Conservation (phyloP, 2,329 filamentous ascomycete genomes). For the Penicillium sp. region DNA sequence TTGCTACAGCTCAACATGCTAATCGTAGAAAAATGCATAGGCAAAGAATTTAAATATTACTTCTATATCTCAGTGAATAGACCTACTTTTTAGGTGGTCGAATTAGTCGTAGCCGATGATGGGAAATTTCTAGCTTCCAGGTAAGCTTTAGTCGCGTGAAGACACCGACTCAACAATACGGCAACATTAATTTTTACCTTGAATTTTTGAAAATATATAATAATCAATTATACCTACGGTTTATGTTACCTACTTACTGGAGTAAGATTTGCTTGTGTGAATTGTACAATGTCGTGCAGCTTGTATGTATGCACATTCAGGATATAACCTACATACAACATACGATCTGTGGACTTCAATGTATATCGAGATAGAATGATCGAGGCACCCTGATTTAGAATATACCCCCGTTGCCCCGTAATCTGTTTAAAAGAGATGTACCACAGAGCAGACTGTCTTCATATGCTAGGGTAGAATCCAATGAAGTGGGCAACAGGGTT, state of each 20-base stretch:
- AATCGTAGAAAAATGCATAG: too few relatives aligned
- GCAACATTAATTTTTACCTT: background rate
- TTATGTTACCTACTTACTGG: background rate
- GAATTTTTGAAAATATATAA: background rate
- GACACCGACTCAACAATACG: background rate
- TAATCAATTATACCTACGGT: too few relatives aligned
- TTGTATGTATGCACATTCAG: background rate
- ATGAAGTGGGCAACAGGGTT: background rate
- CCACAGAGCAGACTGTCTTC: background rate
- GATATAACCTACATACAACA: background rate
- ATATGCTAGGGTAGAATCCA: background rate
- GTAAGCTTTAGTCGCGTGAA: background rate
- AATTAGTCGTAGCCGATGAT: background rate
- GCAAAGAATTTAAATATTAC: background rate
- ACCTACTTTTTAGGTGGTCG: background rate
- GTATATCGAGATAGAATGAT: background rate
- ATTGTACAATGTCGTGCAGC: background rate
- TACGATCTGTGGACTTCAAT: background rate
- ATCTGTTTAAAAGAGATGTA: too few relatives aligned
- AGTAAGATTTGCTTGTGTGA: background rate
- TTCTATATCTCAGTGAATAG: background rate
- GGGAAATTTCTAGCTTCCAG: background rate
- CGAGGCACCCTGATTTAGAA: background rate
- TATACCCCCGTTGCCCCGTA: background rate
- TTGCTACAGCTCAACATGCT: background rate